Conservation (phyloP, 345 rosid genomes). For the Citrus sp. region DNA sequence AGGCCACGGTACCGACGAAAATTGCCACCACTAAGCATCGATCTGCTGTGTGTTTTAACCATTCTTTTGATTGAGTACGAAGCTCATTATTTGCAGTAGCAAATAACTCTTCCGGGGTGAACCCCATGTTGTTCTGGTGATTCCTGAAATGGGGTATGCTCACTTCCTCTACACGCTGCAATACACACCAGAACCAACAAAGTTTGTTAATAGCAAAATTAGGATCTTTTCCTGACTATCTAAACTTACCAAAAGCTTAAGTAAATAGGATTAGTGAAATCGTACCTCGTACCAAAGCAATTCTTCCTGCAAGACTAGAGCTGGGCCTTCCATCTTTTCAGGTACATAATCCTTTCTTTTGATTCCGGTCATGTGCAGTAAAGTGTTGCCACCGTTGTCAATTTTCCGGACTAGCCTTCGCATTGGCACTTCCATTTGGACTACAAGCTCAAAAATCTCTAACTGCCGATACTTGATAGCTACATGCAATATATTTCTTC, state of each 20-base stretch:
- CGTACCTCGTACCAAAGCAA: constrained; percentile 28
- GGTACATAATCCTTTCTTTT: constrained; percentile 4
- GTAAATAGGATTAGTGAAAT: background rate
- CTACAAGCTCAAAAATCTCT: constrained; percentile 14
- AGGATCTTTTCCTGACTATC: background rate
- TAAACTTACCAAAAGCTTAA: background rate
- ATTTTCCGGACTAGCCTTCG: constrained; percentile 1
- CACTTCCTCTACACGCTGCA: constrained; percentile 11
- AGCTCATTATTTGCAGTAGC: constrained; percentile 7
- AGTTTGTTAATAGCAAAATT: background rate
- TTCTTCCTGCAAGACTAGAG: constrained; percentile 22
- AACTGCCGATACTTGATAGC: constrained; percentile 15
- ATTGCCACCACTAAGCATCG: constrained; percentile 21
- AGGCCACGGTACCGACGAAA: constrained; percentile 22
- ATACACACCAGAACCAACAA: background rate
- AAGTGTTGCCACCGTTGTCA: constrained; percentile 14
- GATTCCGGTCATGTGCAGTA: constrained; percentile 19
- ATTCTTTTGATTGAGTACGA: constrained; percentile 7
- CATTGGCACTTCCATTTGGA: background rate
- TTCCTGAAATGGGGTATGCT: constrained; percentile 1
- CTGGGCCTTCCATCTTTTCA: constrained; percentile 15
- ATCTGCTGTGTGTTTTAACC: background rate
- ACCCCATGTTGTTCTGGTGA: background rate
- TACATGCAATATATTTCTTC: constrained; percentile 22
- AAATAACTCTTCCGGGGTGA: constrained; percentile 4